Conservation (phyloP, 1,139 yeast genomes). For the Saccharomyces uvarum region DNA sequence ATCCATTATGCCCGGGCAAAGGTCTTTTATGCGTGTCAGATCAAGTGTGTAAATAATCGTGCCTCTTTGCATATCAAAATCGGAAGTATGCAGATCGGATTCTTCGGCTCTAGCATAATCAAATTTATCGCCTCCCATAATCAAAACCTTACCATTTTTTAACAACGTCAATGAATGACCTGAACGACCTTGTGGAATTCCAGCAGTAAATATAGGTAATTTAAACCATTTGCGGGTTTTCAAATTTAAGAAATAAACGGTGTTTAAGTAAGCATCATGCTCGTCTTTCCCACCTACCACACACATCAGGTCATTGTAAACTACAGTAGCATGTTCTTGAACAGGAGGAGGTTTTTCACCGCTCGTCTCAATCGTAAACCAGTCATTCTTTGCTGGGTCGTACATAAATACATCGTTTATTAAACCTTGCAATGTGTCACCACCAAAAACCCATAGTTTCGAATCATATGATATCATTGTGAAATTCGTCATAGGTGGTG, state of each 20-base stretch:
- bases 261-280: constrained; percentile 62
- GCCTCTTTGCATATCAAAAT: constrained; percentile 43
- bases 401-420: constrained; percentile 76
- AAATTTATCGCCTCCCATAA: constrained; percentile 89
- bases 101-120: constrained; percentile 47
- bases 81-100: constrained; percentile 37
- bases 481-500: constrained; percentile 90
- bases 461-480: constrained; percentile 76
- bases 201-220: constrained; percentile 43
- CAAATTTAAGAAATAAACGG: constrained; percentile 70
- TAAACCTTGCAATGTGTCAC: constrained; percentile 70
- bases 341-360: constrained; percentile 78
- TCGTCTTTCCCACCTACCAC: constrained; percentile 86
- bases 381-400: constrained; percentile 62
- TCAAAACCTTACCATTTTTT: constrained; percentile 54
- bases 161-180: constrained; percentile 89
- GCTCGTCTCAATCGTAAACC: constrained; percentile 43
- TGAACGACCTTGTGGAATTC: constrained; percentile 74
- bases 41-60: constrained; percentile 64
- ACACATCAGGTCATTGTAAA: constrained; percentile 73
- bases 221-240: constrained; percentile 67
- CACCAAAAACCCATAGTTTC: constrained; percentile 88
- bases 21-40: constrained; percentile 31
- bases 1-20: constrained; percentile 33
- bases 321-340: constrained; percentile 83